Base-by-base conservation (phyloP, 2,329 filamentous ascomycete species). In the Aspergillus sojae region DNA sequence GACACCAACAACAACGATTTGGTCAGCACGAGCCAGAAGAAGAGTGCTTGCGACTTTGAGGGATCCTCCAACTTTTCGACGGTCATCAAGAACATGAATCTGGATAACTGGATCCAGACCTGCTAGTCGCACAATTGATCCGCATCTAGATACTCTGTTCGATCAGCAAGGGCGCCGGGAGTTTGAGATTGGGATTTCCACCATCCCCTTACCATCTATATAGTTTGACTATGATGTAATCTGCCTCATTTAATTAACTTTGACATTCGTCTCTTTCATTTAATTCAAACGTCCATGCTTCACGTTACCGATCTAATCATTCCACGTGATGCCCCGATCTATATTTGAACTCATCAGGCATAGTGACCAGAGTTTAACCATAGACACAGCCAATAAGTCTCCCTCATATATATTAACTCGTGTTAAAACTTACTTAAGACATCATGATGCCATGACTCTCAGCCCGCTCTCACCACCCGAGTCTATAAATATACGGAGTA, bases 61-160 rank as follows among this genome's bases (percentile, higher is more conserved):
- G 83, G 79, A 2, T 80, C 82, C 0, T 72, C 79, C 1, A 78
- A 79, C 0, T 90, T 91, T 70, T 90, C 86, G 63, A 90, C 85
- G 6, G 81, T 90, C 32, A 80, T 91, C 64, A 91, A 91, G 81
- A 86, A 85, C 68, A 86, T 89, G 83, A 75, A 86, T 55, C 76
- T 91, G 57, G 85, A 89, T 67, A 85, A 85, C 1, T 90, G 87
- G 86, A 83, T 88, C 3, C 77, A 87, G 74, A 86, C 83, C 65
- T 90, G 88, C 66, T 72, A 65, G 48, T 21, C 21, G 28, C n/a
- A 32, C 21, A 32, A 30, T n/a, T 34, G 48, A 52, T 30, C 26
- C 4, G 16, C 46, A 28, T 26, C 48, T 52, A n/a, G 28, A 32
- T 34, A 19, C 28, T 52, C 21, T 52, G 48, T 34, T 57, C 55